Evolutionary conservation across 352 stramenopile genomes (phyloP), one percentile per base, ranked within the genome.

Genomic region (Pythium biforme): DNA sequence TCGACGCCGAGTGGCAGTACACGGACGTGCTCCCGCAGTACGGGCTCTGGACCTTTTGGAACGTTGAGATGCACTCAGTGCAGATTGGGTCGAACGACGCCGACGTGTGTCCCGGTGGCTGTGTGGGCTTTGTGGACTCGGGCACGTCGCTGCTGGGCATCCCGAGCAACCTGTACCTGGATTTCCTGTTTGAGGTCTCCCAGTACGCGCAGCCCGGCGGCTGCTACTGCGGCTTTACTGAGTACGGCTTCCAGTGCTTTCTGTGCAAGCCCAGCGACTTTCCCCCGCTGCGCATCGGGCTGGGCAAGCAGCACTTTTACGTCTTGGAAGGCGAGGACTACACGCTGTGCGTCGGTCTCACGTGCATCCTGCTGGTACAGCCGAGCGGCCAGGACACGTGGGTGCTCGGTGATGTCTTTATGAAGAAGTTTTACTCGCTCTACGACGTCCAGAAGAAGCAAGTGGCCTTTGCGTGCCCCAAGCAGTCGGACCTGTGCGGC

Each of bases 381-480:
- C 80, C 83, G 6, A 90, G 81, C 48, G 82, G 84, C 0, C 84
- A 91, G 57, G 81, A 93, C 40, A 89, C 98, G 64, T 99, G 96
- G 96, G 98, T 99, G 69, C 87, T 99, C 27, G 97, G 95, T 23
- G 95, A 98, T 51, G 88, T 98, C 17, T 98, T 98, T 68, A 97
- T 98, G 86, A 92, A 97, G 63, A 97, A 97, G 68, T 98, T 97
- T 68, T 97, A 97, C 79, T 94, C 88, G 49, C 74, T 97, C 17
- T 98, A 97, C 65, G 86, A 98, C 72, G 90, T 93, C 19, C 59
- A 83, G 51, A 86, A 88, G 40, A 89, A 94, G 62, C 82, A 86
- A 47, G 73, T 97, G 43, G 89, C 84, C 7, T 95, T 98, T 59
- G 89, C 90, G 17, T 93, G 84, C 37, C 48, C 80, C 1, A 53